These are phyloP conservation scores for Yamadazyma diddensiae DNA, from an alignment of 1,139 yeast genomes.

Conservation along the genomic window DNA sequence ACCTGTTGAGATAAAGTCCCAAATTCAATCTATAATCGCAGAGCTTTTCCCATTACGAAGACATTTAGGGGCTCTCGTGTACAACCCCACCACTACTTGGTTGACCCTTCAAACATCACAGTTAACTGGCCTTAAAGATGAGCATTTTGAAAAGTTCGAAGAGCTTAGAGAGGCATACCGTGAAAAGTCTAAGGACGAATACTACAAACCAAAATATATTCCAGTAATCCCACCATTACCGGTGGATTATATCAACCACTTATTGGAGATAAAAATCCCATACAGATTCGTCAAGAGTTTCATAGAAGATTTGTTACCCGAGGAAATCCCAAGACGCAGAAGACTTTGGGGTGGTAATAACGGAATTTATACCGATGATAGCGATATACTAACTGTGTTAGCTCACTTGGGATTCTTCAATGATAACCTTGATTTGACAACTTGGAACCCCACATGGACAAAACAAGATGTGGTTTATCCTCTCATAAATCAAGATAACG, in stretches of 20 bases:
- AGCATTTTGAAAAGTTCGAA: conserved; percentile 29
- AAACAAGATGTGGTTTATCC: conserved; percentile 27
- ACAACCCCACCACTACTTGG: conserved; percentile 55
- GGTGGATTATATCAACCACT: conserved; percentile 52
- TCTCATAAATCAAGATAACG: conserved; percentile 21
- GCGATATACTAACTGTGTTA: conserved; percentile 73
- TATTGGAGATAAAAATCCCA: conserved; percentile 67
- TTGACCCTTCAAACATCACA: conserved; percentile 35
- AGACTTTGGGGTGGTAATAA: conserved; percentile 86
- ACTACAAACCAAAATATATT: conserved; percentile 25
- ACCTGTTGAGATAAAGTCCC: too few relatives aligned
- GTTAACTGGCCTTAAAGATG: conserved; percentile 35
- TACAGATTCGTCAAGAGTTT: conserved; percentile 31
- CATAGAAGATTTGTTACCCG: conserved; percentile 27
- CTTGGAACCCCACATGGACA: conserved; percentile 36
- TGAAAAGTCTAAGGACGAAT: conserved; percentile 23
- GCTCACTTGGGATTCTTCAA: conserved; percentile 69
- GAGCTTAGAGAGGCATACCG: conserved; percentile 28
- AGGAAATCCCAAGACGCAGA: conserved; percentile 39
- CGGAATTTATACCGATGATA: conserved; percentile 84
- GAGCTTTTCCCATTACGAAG: conserved; percentile 46
- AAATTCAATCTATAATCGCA: too few relatives aligned
- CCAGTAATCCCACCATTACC: conserved; percentile 49
- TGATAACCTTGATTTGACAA: conserved; percentile 24
- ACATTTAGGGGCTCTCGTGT: conserved; percentile 60